Evolutionary conservation across 2,329 filamentous ascomycete species (phyloP).

Genomic region (Fusarium duplospermum): DNA sequence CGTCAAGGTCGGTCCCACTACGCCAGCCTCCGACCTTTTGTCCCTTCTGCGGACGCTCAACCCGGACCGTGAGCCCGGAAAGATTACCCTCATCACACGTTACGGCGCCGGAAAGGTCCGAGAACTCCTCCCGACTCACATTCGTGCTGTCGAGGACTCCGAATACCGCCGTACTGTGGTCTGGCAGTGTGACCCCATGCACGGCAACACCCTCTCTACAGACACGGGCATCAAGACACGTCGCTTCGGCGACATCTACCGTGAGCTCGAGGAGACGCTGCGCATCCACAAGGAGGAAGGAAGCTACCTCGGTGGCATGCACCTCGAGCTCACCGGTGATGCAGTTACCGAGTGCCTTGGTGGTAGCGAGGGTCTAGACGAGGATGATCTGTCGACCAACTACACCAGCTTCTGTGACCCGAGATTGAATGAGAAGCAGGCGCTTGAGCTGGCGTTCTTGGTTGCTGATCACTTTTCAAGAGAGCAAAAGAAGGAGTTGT

Average conservation of each 20-base stretch:
- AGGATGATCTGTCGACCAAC: conserved; percentile 88
- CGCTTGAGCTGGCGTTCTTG: conserved; percentile 92
- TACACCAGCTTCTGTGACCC: conserved; percentile 98
- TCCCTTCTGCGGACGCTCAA: conserved; percentile 87
- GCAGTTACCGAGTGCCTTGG: conserved; percentile 96
- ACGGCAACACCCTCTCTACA: conserved; percentile 81
- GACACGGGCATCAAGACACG: conserved; percentile 88
- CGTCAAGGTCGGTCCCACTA: conserved; percentile 93
- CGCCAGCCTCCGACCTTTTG: conserved; percentile 80
- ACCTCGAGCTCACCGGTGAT: conserved; percentile 95
- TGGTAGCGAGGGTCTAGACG: conserved; percentile 85
- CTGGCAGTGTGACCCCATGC: conserved; percentile 99
- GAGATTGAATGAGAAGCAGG: conserved; percentile 96
- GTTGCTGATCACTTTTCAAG: conserved; percentile 82
- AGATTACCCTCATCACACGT: conserved; percentile 95
- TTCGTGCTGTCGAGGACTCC: conserved; percentile 86
- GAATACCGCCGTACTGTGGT: conserved; percentile 77
- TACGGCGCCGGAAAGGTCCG: conserved; percentile 87
- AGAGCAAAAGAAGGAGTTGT: conserved; percentile 39
- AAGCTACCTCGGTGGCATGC: conserved; percentile 91
- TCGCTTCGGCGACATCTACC: conserved; percentile 89
- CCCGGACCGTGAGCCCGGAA: conserved; percentile 83
- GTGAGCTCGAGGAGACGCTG: conserved; percentile 85
- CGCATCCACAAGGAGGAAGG: conserved; percentile 85
- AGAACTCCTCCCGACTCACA: conserved; percentile 82